These are phyloP conservation scores for Przewalskia tangutica DNA, from an alignment of 257 asterid genomes.

Conservation along the genomic window DNA sequence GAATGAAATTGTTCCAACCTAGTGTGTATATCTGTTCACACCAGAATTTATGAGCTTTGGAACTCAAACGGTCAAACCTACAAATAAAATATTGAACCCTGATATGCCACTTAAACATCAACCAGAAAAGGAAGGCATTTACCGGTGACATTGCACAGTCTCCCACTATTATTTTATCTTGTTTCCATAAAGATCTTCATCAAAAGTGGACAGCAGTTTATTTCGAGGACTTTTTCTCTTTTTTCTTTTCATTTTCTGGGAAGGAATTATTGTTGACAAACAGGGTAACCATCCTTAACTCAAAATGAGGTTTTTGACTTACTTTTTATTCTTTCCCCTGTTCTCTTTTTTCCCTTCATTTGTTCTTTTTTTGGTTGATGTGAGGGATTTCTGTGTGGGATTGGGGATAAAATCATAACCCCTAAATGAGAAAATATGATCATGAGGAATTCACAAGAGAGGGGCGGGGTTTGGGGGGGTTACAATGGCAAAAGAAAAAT, in stretches of 20 bases:
- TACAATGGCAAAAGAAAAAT: background rate
- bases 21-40: background rate
- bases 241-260: background rate
- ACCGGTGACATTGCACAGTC: background rate
- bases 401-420: background rate
- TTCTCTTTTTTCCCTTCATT: no score
- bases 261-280: background rate
- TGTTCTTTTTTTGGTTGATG: background rate
- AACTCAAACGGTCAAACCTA: background rate
- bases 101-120: background rate
- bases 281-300: background rate
- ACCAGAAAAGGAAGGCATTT: background rate
- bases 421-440: background rate
- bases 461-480: background rate
- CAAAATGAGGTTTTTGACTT: background rate
- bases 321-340: background rate
- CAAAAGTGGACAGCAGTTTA: background rate
- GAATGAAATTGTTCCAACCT: background rate
- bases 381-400: background rate
- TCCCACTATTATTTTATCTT: background rate
- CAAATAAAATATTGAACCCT: background rate
- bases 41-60: background rate
- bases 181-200: background rate
- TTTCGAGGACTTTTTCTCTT: background rate
- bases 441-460: background rate